Conservation (phyloP, 78 protist species). For the Dictyostelium citrinum region DNA sequence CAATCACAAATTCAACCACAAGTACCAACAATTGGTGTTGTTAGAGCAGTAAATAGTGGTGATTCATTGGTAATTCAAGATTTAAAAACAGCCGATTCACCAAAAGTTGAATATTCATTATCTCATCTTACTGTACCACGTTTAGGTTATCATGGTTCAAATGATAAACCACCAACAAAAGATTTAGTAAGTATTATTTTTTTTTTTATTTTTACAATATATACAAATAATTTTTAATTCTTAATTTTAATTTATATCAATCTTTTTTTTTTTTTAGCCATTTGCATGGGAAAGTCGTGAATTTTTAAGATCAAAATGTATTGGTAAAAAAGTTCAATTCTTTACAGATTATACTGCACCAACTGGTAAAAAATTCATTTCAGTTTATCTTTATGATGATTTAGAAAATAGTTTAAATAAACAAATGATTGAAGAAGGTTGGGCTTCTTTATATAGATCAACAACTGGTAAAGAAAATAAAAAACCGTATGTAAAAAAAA, state of each 20-base stretch:
- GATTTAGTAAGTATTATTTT: slow-evolving; percentile 23
- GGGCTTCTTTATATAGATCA: slow-evolving; percentile 56
- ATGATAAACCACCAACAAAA: slow-evolving; percentile 38
- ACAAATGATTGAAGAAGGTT: slow-evolving; percentile 49
- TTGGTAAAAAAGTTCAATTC: slow-evolving; percentile 72
- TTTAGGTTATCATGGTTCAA: slow-evolving; percentile 35
- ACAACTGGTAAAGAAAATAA: slow-evolving; percentile 52
- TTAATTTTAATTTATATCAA: neutral
- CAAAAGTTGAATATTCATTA: slow-evolving; percentile 22
- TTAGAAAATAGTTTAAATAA: slow-evolving; percentile 48
- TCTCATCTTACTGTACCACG: slow-evolving; percentile 70
- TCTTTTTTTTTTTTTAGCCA: slow-evolving; percentile 20
- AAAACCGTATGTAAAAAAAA: slow-evolving; percentile 71
- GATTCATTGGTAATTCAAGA: slow-evolving; percentile 56
- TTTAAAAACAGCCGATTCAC: neutral
- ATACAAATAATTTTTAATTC: neutral
- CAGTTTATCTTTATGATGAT: slow-evolving; percentile 43
- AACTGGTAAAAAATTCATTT: slow-evolving; percentile 20
- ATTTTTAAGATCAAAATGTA: slow-evolving; percentile 47
- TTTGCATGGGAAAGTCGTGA: slow-evolving; percentile 80
- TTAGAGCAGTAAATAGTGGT: slow-evolving; percentile 75
- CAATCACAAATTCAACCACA: slow-evolving; percentile 60
- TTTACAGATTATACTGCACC: slow-evolving; percentile 45
- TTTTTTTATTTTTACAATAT: too few species aligned
- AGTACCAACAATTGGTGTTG: slow-evolving; percentile 43